These are phyloP conservation scores for Acanthamoeba comandoni DNA, from an alignment of 208 protist genomes.

Conservation along the genomic window DNA sequence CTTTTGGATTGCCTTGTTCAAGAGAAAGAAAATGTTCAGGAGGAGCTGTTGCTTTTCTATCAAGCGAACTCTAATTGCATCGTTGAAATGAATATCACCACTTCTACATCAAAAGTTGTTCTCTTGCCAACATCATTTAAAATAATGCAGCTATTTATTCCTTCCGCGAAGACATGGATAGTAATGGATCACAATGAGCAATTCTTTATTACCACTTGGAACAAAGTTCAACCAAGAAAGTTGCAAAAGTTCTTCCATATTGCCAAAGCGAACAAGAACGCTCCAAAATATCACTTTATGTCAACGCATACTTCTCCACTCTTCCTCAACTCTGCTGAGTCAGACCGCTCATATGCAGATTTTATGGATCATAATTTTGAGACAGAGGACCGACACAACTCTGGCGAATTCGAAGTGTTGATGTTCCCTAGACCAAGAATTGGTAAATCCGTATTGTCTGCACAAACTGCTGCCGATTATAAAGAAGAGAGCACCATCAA, in stretches of 20 bases:
- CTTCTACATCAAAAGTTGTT: too few species aligned
- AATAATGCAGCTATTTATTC: too few species aligned
- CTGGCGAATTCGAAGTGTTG: too few species aligned
- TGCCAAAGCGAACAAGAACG: too few species aligned
- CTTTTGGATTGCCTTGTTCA: not conserved
- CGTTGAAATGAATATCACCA: slow-evolving; percentile 22
- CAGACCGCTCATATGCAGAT: slow-evolving; percentile 54
- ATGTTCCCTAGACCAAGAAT: too few species aligned
- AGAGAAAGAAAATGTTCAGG: slow-evolving; percentile 1
- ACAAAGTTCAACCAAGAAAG: slow-evolving; percentile 1
- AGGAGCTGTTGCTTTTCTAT: not conserved
- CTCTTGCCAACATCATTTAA: too few species aligned
- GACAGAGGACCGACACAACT: too few species aligned
- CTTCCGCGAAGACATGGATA: too few species aligned
- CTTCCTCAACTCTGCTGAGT: slow-evolving; percentile 42
- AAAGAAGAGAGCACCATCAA: not conserved
- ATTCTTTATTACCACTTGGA: too few species aligned
- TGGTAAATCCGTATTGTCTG: too few species aligned
- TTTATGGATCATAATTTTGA: not conserved
- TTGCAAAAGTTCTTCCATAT: not conserved
- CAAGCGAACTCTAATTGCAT: not conserved
- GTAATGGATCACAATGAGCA: too few species aligned
- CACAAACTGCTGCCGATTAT: too few species aligned
- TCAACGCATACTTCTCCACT: slow-evolving; percentile 1
- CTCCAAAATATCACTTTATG: slow-evolving; percentile 32